These are phyloP conservation scores for Sophora flavescens DNA, from an alignment of 306 rosid species.

Conservation along the genomic window DNA sequence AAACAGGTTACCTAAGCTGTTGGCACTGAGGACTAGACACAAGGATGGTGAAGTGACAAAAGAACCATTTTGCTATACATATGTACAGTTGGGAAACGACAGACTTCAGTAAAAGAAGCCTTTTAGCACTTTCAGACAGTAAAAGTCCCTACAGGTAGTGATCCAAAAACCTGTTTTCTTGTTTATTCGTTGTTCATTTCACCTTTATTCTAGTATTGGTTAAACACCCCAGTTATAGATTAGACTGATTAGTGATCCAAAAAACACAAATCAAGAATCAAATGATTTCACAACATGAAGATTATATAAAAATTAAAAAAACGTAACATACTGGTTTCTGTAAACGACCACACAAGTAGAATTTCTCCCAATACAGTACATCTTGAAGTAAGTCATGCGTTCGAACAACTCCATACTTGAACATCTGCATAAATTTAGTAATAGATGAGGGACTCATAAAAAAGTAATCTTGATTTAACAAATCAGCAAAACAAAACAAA, in stretches of 20 bases:
- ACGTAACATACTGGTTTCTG: conserved; percentile 81
- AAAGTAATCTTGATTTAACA: conserved; percentile 6
- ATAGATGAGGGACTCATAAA: conserved; percentile 25
- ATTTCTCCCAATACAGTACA: conserved; percentile 76
- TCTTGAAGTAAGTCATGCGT: conserved; percentile 83
- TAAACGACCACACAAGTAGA: conserved; percentile 92
- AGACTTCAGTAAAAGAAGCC: neutral
- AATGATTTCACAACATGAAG: conserved; percentile 29
- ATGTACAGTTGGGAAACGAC: conserved; percentile 12
- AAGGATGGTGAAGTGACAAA: neutral
- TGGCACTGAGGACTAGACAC: neutral
- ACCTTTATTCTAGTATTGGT: too few relatives aligned
- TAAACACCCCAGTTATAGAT: too few relatives aligned
- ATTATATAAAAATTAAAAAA: neutral
- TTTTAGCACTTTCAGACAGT: neutral
- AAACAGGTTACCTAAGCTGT: conserved; percentile 16
- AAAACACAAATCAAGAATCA: conserved; percentile 35
- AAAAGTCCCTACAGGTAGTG: neutral
- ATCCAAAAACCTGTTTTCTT: too few relatives aligned
- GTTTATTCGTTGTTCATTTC: too few relatives aligned
- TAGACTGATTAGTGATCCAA: neutral
- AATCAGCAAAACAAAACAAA: neutral
- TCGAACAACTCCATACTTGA: conserved; percentile 89
- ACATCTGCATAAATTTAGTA: conserved; percentile 61
- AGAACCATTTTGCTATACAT: conserved; percentile 11